These are phyloP conservation scores for Boeremia lycopersici DNA, from an alignment of 2,329 filamentous ascomycete species.

Conservation along the genomic window DNA sequence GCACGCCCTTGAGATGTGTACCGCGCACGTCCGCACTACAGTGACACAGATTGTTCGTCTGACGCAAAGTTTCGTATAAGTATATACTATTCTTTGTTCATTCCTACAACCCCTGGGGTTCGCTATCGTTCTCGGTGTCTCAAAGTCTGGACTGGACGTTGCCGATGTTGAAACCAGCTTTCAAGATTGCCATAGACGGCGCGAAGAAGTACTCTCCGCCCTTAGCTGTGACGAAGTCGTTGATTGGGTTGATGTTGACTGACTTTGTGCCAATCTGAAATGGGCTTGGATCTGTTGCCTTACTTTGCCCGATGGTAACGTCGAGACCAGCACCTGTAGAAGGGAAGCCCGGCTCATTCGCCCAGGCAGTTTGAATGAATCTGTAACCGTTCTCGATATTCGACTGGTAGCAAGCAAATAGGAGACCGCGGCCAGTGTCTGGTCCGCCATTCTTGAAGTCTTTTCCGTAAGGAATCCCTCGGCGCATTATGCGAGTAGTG, in stretches of 20 bases:
- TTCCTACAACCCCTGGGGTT: not conserved
- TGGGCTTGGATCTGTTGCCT: conserved; percentile 4
- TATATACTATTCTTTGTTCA: not conserved
- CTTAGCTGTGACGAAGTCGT: conserved; percentile 12
- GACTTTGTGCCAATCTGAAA: conserved; percentile 12
- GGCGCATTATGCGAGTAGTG: conserved; percentile 10
- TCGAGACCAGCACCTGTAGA: conserved; percentile 4
- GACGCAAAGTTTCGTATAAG: not conserved
- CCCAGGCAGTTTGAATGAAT: conserved; percentile 13
- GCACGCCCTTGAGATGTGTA: too few relatives aligned
- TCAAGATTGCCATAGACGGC: conserved; percentile 10
- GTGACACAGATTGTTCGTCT: not conserved
- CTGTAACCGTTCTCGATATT: conserved; percentile 14
- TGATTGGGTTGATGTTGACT: conserved; percentile 11
- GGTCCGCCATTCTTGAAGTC: conserved; percentile 6
- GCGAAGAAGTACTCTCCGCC: conserved; percentile 17
- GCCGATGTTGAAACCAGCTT: conserved; percentile 8
- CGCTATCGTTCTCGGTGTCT: not conserved
- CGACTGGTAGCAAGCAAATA: conserved; percentile 14
- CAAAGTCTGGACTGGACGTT: conserved; percentile 1
- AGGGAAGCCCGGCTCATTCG: conserved; percentile 3
- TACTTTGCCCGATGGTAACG: conserved; percentile 10
- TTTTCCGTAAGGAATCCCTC: conserved; percentile 14
- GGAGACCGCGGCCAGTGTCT: conserved; percentile 3
- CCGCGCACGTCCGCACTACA: not conserved